Evolutionary conservation across 225 moss, liverwort and hornwort species (phyloP).

Genomic region (Asterella californica): DNA sequence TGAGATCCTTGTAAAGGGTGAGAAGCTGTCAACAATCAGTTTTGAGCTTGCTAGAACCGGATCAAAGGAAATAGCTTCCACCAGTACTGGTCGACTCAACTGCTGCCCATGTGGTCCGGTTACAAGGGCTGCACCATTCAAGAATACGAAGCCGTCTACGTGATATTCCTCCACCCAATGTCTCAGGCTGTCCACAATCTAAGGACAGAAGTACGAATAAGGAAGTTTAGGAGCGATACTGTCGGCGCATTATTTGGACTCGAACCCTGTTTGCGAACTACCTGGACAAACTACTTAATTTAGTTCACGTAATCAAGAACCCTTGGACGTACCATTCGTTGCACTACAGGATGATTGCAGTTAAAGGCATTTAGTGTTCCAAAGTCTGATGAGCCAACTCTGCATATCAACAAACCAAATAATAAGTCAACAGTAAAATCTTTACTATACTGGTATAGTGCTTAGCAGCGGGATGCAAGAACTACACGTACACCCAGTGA

Average conservation of each 20-base stretch:
- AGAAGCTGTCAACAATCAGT: slow-evolving; percentile 71
- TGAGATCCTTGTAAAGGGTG: slow-evolving; percentile 57
- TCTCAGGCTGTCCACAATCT: slow-evolving; percentile 82
- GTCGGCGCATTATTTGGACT: background rate
- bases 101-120: slow-evolving; percentile 88
- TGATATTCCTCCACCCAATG: slow-evolving; percentile 84
- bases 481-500: too few species aligned
- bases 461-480: too few species aligned
- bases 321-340: slow-evolving; percentile 50
- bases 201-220: background rate
- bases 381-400: slow-evolving; percentile 62
- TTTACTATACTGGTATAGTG: background rate
- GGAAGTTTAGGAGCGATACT: background rate
- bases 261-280: background rate
- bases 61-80: slow-evolving; percentile 85
- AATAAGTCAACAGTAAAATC: background rate
- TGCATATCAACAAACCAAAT: slow-evolving; percentile 12
- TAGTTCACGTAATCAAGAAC: background rate
- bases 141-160: slow-evolving; percentile 83
- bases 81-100: slow-evolving; percentile 79
- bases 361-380: slow-evolving; percentile 73
- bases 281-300: too few species aligned
- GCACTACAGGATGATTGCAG: slow-evolving; percentile 86
- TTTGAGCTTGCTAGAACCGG: slow-evolving; percentile 72
- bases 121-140: slow-evolving; percentile 64